Evolutionary conservation across 2,329 filamentous ascomycete genomes (phyloP), one percentile per base, ranked within the genome.

Genomic region (Calonectria pseudoreteaudii): DNA sequence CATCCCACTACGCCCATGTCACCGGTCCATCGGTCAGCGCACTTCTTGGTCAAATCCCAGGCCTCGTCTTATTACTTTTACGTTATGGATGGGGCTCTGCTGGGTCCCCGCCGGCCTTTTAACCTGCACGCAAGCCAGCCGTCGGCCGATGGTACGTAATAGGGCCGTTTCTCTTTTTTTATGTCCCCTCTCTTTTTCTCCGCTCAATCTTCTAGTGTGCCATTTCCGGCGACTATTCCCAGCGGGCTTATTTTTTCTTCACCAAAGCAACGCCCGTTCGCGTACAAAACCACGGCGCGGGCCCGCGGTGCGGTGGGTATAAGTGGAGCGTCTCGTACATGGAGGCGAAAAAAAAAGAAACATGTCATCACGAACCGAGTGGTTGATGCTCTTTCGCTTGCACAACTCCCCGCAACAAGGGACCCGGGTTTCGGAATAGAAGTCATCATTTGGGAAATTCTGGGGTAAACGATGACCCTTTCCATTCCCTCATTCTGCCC

Each of bases 61-160:
- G 56, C 34, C 56, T 62, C 34, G 2, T 62, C 56, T 62, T 26
- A 30, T 62, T 62, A 62, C 56, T 69, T 49, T 68, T 68, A 68
- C 66, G 53, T 69, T 60, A 69, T 69, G 44, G 53, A 69, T 69
- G 53, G 53, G 44, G 67, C 67, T 47, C 67, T 47, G 30, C 41
- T 34, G 67, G 67, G 28, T 9, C 41, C 16, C 66, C 34, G 36
- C 14, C 38, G 56, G 23, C 26, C 18, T 50, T 31, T 56, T 23
- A 56, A 30, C 23, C 23, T 56, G 49, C 5, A 44, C 23, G 56
- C 56, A 62, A 41, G 36, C 66, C 52, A 60, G 66, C 66, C 66
- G 66, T 26, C 66, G 66, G 66, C 52, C 38, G 36, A 23, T 38
- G 28, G 47, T 67, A 53, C 49, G 65, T 67, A 41, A 52, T 41